Conservation (phyloP, 805 yeast species). For the Spathaspora boniae region DNA sequence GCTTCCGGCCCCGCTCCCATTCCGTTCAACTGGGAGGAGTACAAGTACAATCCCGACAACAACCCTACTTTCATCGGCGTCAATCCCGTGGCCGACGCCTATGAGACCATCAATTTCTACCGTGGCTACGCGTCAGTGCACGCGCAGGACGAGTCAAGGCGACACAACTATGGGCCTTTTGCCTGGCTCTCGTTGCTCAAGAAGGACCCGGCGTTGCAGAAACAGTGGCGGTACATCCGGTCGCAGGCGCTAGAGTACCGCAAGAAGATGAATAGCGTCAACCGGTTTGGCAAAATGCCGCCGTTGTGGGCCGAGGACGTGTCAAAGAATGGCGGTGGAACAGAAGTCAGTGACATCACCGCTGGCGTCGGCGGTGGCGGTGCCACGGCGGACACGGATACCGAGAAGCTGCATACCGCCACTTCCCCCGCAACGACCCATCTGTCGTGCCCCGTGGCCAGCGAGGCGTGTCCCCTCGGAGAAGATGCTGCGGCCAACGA, state of each 20-base stretch:
- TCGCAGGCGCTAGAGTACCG: constrained; percentile 3
- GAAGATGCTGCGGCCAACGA: constrained; percentile 15
- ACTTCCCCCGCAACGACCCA: no score
- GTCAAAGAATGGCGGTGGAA: no score
- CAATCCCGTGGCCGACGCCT: constrained; percentile 20
- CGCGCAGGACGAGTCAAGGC: constrained; percentile 32
- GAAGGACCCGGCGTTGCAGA: constrained; percentile 36
- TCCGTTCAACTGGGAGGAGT: constrained; percentile 7
- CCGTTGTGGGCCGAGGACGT: no score
- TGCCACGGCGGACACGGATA: not conserved
- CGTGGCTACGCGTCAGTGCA: constrained; percentile 42
- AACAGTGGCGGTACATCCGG: constrained; percentile 10
- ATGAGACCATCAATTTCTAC: constrained; percentile 40
- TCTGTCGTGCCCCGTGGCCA: no score
- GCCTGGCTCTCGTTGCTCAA: constrained; percentile 46
- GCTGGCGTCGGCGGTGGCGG: not conserved
- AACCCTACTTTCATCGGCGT: constrained; percentile 17
- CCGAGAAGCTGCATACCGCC: no score
- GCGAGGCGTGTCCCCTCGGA: no score
- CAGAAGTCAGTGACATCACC: no score
- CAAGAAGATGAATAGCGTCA: constrained; percentile 4
- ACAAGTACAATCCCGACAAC: constrained; percentile 5
- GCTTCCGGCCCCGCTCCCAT: no score
- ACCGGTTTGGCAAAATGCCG: not conserved
- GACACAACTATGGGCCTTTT: constrained; percentile 50